phyloP scores from a whole-genome alignment of 1,284 basidiomycete genomes.

The Malassezia pachydermatis region DNA sequence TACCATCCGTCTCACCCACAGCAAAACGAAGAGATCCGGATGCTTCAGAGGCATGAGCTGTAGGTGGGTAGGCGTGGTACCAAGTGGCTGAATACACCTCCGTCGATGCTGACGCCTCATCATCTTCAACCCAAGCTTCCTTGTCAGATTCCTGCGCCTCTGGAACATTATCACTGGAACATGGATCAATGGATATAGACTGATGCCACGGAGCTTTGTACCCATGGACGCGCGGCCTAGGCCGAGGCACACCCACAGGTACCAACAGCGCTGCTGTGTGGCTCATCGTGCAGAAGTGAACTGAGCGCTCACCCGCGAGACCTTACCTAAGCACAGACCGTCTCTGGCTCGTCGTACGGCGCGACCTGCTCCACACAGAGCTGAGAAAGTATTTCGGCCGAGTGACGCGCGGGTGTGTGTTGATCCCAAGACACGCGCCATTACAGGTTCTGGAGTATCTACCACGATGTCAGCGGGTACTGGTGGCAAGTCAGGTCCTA shows the following conservation, averaged over 20 bases:
- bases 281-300: constrained; percentile 10
- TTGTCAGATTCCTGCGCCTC: background rate
- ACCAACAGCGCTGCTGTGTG: constrained; percentile 12
- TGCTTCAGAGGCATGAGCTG: background rate
- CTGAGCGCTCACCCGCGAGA: no score
- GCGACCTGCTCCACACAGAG: background rate
- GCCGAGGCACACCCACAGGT: constrained; percentile 11
- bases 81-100: background rate
- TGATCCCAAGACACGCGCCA: background rate
- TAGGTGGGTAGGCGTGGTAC: constrained; percentile 1
- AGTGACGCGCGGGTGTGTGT: background rate
- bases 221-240: background rate
- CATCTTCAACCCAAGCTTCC: background rate
- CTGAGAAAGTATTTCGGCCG: constrained; percentile 6
- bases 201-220: no score
- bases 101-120: background rate
- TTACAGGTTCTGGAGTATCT: constrained; percentile 1
- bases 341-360: no score
- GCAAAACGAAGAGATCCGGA: background rate
- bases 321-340: no score
- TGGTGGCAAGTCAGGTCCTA: constrained; percentile 14
- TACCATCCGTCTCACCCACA: constrained; percentile 6
- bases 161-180: background rate
- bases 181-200: background rate
- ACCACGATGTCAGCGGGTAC: constrained; percentile 14